These are phyloP conservation scores for Botrytis tulipae DNA, from an alignment of 2,329 filamentous ascomycete genomes.

Conservation along the genomic window DNA sequence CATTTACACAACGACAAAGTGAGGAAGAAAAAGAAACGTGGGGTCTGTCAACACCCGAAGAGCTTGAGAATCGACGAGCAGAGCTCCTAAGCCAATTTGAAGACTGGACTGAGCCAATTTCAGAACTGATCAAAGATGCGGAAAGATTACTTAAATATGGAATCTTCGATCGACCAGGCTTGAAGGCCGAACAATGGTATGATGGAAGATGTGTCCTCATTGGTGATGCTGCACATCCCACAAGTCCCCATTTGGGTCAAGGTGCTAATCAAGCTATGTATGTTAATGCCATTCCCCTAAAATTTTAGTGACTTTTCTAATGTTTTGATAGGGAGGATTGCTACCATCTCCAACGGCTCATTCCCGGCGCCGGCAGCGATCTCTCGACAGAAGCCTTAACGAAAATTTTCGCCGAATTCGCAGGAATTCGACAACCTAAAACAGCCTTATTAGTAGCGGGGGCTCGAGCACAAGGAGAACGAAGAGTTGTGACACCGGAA, in stretches of 20 bases:
- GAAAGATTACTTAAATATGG: slow-evolving; percentile 22
- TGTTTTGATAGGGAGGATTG: slow-evolving; percentile 2
- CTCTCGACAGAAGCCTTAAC: not conserved
- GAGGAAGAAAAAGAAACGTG: slow-evolving; percentile 17
- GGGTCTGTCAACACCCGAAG: not conserved
- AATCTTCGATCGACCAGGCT: slow-evolving; percentile 20
- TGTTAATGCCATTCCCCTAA: not conserved
- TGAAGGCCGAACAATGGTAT: slow-evolving; percentile 28
- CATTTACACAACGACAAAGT: slow-evolving; percentile 13
- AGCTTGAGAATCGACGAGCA: not conserved
- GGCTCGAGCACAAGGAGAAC: slow-evolving; percentile 20
- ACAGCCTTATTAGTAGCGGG: slow-evolving; percentile 12
- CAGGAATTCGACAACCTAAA: slow-evolving; percentile 16
- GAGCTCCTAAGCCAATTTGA: slow-evolving; percentile 12
- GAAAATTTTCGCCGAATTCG: slow-evolving; percentile 11
- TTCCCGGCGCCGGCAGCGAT: not conserved
- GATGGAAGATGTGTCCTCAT: slow-evolving; percentile 48
- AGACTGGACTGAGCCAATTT: slow-evolving; percentile 13
- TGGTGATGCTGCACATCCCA: slow-evolving; percentile 54
- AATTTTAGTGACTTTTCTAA: not conserved
- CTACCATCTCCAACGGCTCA: slow-evolving; percentile 3
- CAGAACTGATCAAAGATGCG: slow-evolving; percentile 15
- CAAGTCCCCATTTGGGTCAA: slow-evolving; percentile 26
- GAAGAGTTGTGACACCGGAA: slow-evolving; percentile 11
- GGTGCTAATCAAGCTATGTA: slow-evolving; percentile 25